A percentile compares a stretch with the other conserved stretches of the same genome.
Evolutionary conservation across 768 basidiomycete genomes (phyloP).

Genomic region (Coprinopsis cinerea): DNA sequence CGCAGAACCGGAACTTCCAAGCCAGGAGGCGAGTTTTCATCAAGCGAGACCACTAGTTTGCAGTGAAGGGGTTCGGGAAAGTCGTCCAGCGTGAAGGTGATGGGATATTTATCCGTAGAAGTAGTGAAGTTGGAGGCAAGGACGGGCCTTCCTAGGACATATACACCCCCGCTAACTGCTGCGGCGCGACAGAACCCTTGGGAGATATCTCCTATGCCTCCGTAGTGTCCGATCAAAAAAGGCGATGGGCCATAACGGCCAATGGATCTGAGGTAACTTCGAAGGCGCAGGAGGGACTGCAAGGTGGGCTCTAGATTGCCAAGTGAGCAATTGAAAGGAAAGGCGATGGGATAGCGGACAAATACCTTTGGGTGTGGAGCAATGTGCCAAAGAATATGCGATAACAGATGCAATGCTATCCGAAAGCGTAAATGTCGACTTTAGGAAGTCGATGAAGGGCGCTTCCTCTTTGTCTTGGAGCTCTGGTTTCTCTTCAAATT

Average conservation of each 20-base stretch:
- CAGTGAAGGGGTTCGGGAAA: conserved; percentile 55
- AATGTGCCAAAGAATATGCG: conserved; percentile 75
- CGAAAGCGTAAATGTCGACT: conserved; percentile 55
- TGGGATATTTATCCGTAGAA: background rate
- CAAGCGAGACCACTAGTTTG: conserved; percentile 43
- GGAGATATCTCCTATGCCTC: conserved; percentile 84
- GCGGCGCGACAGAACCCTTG: conserved; percentile 88
- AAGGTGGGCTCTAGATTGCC: conserved; percentile 64
- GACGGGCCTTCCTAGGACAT: conserved; percentile 59
- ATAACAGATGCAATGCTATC: conserved; percentile 54
- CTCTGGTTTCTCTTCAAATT: conserved; percentile 63
- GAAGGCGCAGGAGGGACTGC: conserved; percentile 62
- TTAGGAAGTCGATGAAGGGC: conserved; percentile 62
- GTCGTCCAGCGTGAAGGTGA: conserved; percentile 43
- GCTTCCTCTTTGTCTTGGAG: conserved; percentile 46
- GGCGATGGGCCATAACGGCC: conserved; percentile 80
- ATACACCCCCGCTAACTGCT: conserved; percentile 74
- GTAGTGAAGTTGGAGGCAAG: conserved; percentile 18
- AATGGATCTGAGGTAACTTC: conserved; percentile 66
- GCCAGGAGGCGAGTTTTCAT: conserved; percentile 32
- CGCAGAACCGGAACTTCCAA: conserved; percentile 18
- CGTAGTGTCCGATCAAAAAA: conserved; percentile 93
- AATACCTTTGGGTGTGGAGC: conserved; percentile 52
- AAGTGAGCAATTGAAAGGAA: background rate
- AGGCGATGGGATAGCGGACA: background rate